phyloP scores from a whole-genome alignment of 495 filamentous ascomycete species.

The Hyaloscypha hepaticicola region DNA sequence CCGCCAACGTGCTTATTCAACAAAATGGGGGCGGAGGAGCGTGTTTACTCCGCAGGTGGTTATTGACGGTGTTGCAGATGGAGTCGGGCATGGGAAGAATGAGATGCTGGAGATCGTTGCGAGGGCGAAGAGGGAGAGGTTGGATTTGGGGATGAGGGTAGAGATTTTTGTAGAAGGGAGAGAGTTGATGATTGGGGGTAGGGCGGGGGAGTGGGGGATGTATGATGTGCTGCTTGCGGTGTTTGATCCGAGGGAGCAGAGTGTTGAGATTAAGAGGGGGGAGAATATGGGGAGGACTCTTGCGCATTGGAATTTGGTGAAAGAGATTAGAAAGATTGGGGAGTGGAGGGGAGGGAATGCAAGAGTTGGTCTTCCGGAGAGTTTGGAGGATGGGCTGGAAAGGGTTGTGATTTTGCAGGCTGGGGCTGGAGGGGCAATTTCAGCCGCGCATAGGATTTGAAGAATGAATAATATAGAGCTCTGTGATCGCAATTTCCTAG shows the following conservation, averaged over 20 bases:
- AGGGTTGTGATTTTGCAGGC: slow-evolving; percentile 12
- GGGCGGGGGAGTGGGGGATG: slow-evolving; percentile 7
- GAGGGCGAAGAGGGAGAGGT: slow-evolving; percentile 8
- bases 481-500: no score
- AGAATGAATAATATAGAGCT: slow-evolving; percentile 3
- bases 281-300: slow-evolving; percentile 30
- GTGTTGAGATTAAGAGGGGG: slow-evolving; percentile 29
- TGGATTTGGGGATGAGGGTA: background rate
- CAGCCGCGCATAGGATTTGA: slow-evolving; percentile 6
- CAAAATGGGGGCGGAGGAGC: slow-evolving; percentile 16
- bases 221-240: slow-evolving; percentile 17
- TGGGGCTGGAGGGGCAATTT: slow-evolving; percentile 9
- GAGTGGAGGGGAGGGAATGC: slow-evolving; percentile 29
- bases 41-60: slow-evolving; percentile 28
- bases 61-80: slow-evolving; percentile 27
- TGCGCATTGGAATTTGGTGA: slow-evolving; percentile 26
- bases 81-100: slow-evolving; percentile 18
- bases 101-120: slow-evolving; percentile 4
- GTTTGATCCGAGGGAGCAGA: slow-evolving; percentile 21
- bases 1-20: slow-evolving; percentile 26
- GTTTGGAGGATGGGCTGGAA: slow-evolving; percentile 17
- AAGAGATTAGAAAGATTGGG: slow-evolving; percentile 21
- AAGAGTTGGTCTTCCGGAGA: slow-evolving; percentile 8
- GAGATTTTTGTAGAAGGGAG: slow-evolving; percentile 7
- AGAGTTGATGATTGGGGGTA: slow-evolving; percentile 6